phyloP scores from a whole-genome alignment of 2,329 filamentous ascomycete species.

The Sporothrix brasiliensis region DNA sequence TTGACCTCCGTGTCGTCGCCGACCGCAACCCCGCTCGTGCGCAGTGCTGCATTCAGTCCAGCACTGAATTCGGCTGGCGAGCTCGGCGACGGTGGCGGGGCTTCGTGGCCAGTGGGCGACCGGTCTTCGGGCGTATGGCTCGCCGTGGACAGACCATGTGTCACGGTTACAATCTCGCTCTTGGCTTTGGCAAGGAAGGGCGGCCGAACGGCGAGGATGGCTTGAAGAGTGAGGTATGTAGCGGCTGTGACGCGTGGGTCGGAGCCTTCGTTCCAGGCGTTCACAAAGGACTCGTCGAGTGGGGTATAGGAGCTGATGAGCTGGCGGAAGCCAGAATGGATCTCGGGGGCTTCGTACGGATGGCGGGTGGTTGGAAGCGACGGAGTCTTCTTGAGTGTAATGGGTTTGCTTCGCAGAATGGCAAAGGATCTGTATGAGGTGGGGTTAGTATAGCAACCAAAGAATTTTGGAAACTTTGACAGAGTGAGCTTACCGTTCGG shows the following conservation, averaged over 20 bases:
- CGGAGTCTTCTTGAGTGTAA: constrained; percentile 63
- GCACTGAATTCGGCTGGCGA: neutral
- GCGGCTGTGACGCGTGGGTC: constrained; percentile 43
- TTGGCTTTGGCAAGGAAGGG: constrained; percentile 40
- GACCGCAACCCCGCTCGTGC: neutral
- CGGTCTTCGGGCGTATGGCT: constrained; percentile 49
- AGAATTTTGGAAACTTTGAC: neutral
- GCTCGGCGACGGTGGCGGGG: constrained; percentile 2
- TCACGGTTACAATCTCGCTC: constrained; percentile 21
- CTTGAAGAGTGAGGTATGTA: constrained; percentile 45
- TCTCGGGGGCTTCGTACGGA: constrained; percentile 55
- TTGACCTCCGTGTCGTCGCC: constrained; percentile 7
- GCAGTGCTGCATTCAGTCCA: neutral
- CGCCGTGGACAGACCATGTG: constrained; percentile 19
- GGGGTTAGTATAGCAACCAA: neutral
- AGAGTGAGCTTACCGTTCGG: constrained; percentile 54
- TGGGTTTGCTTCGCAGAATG: constrained; percentile 64
- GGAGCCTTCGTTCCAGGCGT: constrained; percentile 64
- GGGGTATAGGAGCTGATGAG: constrained; percentile 64
- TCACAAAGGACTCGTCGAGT: constrained; percentile 65
- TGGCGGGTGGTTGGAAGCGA: constrained; percentile 56
- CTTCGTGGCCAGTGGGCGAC: constrained; percentile 38
- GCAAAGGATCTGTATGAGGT: constrained; percentile 58
- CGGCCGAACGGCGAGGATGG: constrained; percentile 43
- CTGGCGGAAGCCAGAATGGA: constrained; percentile 61